A percentile compares a stretch with the other conserved stretches of the same genome.
Conservation (phyloP, 257 asterid species). For the Pogostemon cablin region DNA sequence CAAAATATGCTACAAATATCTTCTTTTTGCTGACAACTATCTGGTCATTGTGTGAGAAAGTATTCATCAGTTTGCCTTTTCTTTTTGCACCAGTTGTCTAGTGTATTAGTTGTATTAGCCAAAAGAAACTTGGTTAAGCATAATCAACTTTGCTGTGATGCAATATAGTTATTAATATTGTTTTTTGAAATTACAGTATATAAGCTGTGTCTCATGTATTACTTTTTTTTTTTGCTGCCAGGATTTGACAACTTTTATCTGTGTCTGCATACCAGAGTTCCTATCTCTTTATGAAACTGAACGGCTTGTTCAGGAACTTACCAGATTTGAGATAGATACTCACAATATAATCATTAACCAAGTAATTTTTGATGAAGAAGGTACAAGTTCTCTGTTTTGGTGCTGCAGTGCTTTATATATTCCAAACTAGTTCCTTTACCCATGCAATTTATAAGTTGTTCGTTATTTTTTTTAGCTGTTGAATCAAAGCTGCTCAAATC, state of each 20-base stretch:
- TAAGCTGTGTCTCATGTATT: slow-evolving; percentile 29
- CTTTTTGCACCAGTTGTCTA: no score
- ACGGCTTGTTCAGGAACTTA: slow-evolving; percentile 94
- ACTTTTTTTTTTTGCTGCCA: slow-evolving; percentile 42
- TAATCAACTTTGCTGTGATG: no score
- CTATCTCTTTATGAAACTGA: slow-evolving; percentile 95
- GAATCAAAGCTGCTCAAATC: slow-evolving; percentile 89
- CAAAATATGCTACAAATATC: no score
- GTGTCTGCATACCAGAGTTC: slow-evolving; percentile 98
- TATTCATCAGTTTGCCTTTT: no score
- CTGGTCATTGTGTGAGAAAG: no score
- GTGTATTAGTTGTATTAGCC: no score
- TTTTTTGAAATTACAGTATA: neutral
- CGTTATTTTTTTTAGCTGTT: slow-evolving; percentile 50
- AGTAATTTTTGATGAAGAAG: slow-evolving; percentile 95
- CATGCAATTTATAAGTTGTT: slow-evolving; percentile 14
- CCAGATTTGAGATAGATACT: slow-evolving; percentile 95
- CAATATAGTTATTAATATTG: no score
- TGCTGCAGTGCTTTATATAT: slow-evolving; percentile 10
- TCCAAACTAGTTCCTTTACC: slow-evolving; percentile 7
- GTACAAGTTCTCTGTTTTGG: slow-evolving; percentile 38
- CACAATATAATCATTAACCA: slow-evolving; percentile 95
- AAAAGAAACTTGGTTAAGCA: no score
- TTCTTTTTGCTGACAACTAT: no score
- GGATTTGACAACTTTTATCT: slow-evolving; percentile 93